Evolutionary conservation across 2,329 filamentous ascomycete genomes (phyloP).

Genomic region (Aspergillus ustus): DNA sequence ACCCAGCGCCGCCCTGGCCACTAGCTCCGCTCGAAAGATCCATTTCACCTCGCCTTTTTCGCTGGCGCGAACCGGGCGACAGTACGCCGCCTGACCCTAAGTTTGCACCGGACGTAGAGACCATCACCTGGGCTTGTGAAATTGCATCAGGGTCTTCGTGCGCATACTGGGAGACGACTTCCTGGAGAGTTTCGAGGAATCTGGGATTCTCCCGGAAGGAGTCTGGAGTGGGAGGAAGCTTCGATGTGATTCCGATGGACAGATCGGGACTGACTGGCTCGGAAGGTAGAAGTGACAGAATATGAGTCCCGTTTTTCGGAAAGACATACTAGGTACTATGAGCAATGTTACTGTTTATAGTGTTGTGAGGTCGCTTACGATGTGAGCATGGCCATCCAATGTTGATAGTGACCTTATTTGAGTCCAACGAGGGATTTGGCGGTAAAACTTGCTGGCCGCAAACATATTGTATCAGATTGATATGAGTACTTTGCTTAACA

Average conservation of each 20-base stretch:
- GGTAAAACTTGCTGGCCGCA: conserved; percentile 23
- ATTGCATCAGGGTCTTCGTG: conserved; percentile 60
- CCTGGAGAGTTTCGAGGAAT: conserved; percentile 62
- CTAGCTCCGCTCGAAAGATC: conserved; percentile 61
- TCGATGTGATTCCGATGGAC: conserved; percentile 59
- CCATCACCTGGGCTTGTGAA: conserved; percentile 64
- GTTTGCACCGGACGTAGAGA: conserved; percentile 61
- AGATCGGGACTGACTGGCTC: conserved; percentile 58
- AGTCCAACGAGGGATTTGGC: conserved; percentile 30
- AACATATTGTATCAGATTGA: conserved; percentile 29
- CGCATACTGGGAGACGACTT: conserved; percentile 59
- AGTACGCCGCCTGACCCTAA: conserved; percentile 57
- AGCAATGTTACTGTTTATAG: conserved; percentile 15
- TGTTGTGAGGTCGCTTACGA: conserved; percentile 36
- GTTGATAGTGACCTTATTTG: conserved; percentile 42
- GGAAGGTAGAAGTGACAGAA: conserved; percentile 62
- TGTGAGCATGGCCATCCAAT: conserved; percentile 43
- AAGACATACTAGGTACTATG: conserved; percentile 54
- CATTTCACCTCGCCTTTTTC: conserved; percentile 40
- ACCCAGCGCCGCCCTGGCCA: conserved; percentile 62
- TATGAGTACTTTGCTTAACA: background rate
- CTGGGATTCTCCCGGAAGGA: conserved; percentile 60
- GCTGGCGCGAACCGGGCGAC: conserved; percentile 43
- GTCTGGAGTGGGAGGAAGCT: conserved; percentile 61
- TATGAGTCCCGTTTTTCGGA: conserved; percentile 43